These are phyloP conservation scores for Termitomyces sp. DNA, from an alignment of 768 basidiomycete genomes.

Conservation along the genomic window DNA sequence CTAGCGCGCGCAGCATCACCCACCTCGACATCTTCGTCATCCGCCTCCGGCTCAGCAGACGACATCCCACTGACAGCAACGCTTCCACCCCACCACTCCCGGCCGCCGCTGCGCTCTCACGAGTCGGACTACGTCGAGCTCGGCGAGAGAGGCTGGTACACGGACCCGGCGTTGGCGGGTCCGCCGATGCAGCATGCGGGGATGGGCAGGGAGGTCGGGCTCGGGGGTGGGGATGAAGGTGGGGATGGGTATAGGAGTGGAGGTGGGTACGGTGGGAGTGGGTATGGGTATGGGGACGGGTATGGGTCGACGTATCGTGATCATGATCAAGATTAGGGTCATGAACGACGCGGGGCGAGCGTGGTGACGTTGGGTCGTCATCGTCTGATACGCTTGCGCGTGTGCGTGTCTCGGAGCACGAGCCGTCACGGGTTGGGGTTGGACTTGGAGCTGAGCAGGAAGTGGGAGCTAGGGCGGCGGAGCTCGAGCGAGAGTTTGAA, in stretches of 20 bases:
- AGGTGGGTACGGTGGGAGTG: too few species aligned
- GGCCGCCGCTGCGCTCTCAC: neutral
- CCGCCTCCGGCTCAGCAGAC: conserved; percentile 21
- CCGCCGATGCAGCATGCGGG: conserved; percentile 9
- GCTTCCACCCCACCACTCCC: neutral
- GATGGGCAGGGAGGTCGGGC: neutral
- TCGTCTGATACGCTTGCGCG: neutral
- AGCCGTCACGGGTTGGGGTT: too few species aligned
- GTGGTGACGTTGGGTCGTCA: neutral
- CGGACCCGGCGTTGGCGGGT: conserved; percentile 8
- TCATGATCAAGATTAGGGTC: too few species aligned
- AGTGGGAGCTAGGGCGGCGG: too few species aligned
- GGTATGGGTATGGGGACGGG: neutral
- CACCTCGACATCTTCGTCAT: conserved; percentile 15
- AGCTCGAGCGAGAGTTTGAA: too few species aligned
- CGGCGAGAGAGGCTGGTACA: neutral
- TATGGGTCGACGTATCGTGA: neutral
- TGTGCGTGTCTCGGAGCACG: neutral
- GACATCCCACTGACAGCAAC: conserved; percentile 31
- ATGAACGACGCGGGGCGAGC: neutral
- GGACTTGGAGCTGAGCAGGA: too few species aligned
- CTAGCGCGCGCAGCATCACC: conserved; percentile 24
- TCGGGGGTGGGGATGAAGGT: neutral
- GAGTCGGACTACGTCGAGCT: neutral
- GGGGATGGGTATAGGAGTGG: too few species aligned